Base-by-base conservation (phyloP, 768 basidiomycete species). In the Pleurotus tuber-regium region DNA sequence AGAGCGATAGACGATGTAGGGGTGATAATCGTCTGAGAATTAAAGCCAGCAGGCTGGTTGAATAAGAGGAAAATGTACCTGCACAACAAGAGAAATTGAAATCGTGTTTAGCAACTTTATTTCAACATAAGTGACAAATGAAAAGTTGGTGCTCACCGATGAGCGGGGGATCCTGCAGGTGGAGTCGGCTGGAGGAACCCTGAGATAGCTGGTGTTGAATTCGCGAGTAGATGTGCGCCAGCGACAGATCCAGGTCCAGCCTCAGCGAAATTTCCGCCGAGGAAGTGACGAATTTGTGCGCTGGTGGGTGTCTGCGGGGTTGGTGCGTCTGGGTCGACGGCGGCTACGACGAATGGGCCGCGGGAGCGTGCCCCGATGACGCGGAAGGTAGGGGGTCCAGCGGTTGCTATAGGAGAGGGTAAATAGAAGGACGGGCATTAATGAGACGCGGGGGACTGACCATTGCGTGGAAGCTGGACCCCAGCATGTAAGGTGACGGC, bases 21-120 rank as follows among this genome's bases (percentile, higher is more conserved):
- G 16, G 65, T 74, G 14, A 79, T 62, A 6, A 71, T 46, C 1
- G 68, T 73, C 57, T 79, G 75, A 1, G 57, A 51, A 36, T 69
- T 61, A 59, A 79, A 81, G 8, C 54, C 67, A 3, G 52, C 41
- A 2, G 76, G 66, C 52, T 81, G 78, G 7, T 67, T 64, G 58
- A 73, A 81, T 11, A 78, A 59, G 40, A 81, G 59, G 62, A 78
- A 79, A 10, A 71, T 65, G 55, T 79, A 80, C 23, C 77, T 78
- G 55, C n/a, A 50, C 1, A 46, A 29, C 28, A 48, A 57, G 16
- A 9, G 16, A n/a, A n/a, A n/a, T n/a, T n/a, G n/a, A n/a, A n/a
- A n/a, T 14, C 5, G 43, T 25, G 4, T 25, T 33, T 29, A 19
- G 21, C 31, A 57, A 6, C 41, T 8, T 51, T 5, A n/a, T n/a